Evolutionary conservation across 179 eudicot species (phyloP).

Genomic region (Beta corolliflora): DNA sequence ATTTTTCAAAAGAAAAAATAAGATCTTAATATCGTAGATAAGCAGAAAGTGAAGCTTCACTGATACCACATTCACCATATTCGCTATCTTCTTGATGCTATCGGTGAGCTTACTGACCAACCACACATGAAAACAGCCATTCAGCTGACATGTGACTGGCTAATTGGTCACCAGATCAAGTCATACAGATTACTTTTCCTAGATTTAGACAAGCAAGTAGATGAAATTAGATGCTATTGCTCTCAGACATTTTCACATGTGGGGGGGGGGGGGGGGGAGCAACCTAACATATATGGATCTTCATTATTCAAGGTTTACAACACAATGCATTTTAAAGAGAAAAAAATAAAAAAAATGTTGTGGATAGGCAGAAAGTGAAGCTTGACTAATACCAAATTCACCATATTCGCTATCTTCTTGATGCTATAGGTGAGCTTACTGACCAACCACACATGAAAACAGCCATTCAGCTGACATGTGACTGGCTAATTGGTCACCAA

Average conservation of each 20-base stretch:
- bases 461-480: slow-evolving; percentile 32
- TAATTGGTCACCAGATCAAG: slow-evolving; percentile 34
- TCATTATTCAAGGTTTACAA: neutral
- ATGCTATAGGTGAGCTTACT: slow-evolving; percentile 31
- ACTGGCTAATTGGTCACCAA: slow-evolving; percentile 38
- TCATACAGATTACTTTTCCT: too few relatives aligned
- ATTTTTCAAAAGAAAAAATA: neutral
- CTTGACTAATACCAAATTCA: slow-evolving; percentile 13
- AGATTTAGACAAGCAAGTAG: too few relatives aligned
- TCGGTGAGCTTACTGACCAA: slow-evolving; percentile 40
- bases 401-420: slow-evolving; percentile 20
- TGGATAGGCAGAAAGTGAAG: slow-evolving; percentile 22
- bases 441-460: slow-evolving; percentile 38
- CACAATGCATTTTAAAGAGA: neutral
- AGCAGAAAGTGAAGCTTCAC: slow-evolving; percentile 18
- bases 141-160: slow-evolving; percentile 39
- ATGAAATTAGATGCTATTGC: neutral
- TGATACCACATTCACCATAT: slow-evolving; percentile 17
- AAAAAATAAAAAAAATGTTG: too few relatives aligned
- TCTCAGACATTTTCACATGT: too few relatives aligned
- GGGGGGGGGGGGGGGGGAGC: too few relatives aligned
- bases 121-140: slow-evolving; percentile 33
- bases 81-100: slow-evolving; percentile 20
- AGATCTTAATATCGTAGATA: slow-evolving; percentile 17
- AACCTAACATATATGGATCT: too few relatives aligned